Conservation (phyloP, 2,329 filamentous ascomycete species). For the Colletotrichum sublineola region DNA sequence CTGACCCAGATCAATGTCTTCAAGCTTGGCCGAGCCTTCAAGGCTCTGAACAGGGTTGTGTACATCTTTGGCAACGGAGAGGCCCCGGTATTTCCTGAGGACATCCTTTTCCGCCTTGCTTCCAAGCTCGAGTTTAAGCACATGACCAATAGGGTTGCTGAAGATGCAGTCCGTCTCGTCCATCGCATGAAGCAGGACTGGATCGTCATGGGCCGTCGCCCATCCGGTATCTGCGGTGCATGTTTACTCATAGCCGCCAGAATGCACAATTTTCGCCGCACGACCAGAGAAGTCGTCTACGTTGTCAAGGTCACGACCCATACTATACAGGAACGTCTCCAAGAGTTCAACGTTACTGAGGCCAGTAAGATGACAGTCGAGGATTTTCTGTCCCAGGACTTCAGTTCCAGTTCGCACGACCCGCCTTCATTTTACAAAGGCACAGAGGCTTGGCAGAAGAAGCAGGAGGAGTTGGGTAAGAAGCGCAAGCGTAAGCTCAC, state of each 20-base stretch:
- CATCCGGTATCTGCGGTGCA: constrained; percentile 93
- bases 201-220: constrained; percentile 95
- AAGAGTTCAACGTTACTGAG: constrained; percentile 91
- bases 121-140: constrained; percentile 91
- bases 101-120: constrained; percentile 91
- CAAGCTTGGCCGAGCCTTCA: constrained; percentile 90
- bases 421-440: constrained; percentile 86
- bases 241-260: constrained; percentile 94
- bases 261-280: constrained; percentile 98
- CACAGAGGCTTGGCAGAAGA: constrained; percentile 70
- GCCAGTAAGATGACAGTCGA: constrained; percentile 88
- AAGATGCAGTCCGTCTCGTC: constrained; percentile 88
- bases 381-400: constrained; percentile 81
- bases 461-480: constrained; percentile 61
- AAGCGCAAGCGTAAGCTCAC: constrained; percentile 61
- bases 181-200: constrained; percentile 96
- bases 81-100: constrained; percentile 84
- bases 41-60: constrained; percentile 69
- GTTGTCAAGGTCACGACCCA: constrained; percentile 96
- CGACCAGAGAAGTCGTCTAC: constrained; percentile 95
- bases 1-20: constrained; percentile 88
- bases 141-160: constrained; percentile 84
- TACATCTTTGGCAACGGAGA: constrained; percentile 54
- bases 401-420: constrained; percentile 72
- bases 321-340: constrained; percentile 90